phyloP scores from a whole-genome alignment of 1,284 basidiomycete genomes.

The Cutaneotrichosporon sp. region DNA sequence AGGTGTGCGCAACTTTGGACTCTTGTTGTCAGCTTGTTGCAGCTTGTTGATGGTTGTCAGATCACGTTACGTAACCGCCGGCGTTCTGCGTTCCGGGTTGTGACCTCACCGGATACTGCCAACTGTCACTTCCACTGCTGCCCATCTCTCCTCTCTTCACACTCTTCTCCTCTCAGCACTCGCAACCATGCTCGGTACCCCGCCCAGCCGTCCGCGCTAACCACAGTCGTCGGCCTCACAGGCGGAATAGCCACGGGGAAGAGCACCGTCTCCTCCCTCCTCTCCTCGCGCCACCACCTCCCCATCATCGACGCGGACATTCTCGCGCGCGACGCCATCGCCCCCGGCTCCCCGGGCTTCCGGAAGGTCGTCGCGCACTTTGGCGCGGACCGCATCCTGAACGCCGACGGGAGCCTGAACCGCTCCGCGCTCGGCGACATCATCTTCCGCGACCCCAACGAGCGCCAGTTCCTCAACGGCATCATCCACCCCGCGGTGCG shows the following conservation, averaged over 20 bases:
- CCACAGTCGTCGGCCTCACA: conserved; percentile 81
- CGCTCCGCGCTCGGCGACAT: conserved; percentile 80
- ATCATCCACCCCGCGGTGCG: conserved; percentile 91
- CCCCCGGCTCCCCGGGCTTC: conserved; percentile 77
- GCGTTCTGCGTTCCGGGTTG: not conserved
- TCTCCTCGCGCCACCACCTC: conserved; percentile 61
- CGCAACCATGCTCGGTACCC: conserved; percentile 11
- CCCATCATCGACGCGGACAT: conserved; percentile 92
- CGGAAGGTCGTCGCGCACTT: conserved; percentile 69
- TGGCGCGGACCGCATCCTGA: conserved; percentile 65
- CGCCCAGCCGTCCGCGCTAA: not conserved
- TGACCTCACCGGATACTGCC: not conserved
- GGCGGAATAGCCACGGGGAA: conserved; percentile 93
- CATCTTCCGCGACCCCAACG: conserved; percentile 74
- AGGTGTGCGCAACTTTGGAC: no score
- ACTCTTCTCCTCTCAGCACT: no score
- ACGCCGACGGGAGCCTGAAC: conserved; percentile 71
- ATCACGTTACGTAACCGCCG: not conserved
- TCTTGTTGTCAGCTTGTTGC: no score
- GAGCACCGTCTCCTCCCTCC: conserved; percentile 80
- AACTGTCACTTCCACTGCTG: not conserved
- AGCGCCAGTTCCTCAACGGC: conserved; percentile 73
- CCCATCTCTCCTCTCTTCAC: not conserved
- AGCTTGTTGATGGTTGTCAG: no score
- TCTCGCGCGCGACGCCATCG: conserved; percentile 83